Percentiles rank a stretch among this genome's conserved stretches.
phyloP scores from a whole-genome alignment of 2,329 filamentous ascomycete species.

The Thielaviopsis punctulata region DNA sequence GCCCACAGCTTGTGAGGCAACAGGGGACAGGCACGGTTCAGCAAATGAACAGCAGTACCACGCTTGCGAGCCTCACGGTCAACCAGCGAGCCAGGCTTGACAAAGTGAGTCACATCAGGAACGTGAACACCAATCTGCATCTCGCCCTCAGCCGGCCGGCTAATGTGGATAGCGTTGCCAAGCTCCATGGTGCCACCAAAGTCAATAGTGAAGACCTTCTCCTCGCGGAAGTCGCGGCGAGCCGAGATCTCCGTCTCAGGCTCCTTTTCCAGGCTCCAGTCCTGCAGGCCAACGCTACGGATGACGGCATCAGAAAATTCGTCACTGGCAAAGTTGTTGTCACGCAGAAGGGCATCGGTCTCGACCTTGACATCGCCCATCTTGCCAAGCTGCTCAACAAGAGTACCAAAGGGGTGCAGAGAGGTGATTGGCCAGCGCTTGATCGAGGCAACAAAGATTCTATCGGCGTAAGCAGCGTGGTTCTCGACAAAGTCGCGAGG shows the following conservation, averaged over 20 bases:
- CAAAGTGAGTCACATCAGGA: conserved; percentile 87
- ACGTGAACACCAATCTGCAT: conserved; percentile 93
- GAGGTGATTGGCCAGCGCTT: conserved; percentile 99
- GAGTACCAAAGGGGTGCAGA: conserved; percentile 93
- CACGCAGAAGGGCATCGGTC: conserved; percentile 86
- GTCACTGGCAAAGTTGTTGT: conserved; percentile 97
- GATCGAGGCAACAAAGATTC: conserved; percentile 97
- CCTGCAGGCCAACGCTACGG: conserved; percentile 78
- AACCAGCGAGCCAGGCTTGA: conserved; percentile 87
- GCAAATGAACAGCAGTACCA: conserved; percentile 84
- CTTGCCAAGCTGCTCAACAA: conserved; percentile 89
- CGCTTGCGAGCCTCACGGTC: conserved; percentile 97
- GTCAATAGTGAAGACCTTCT: conserved; percentile 83
- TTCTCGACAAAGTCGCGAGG: conserved; percentile 97
- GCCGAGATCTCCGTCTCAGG: conserved; percentile 54
- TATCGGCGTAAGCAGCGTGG: conserved; percentile 91
- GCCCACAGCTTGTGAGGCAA: conserved; percentile 71
- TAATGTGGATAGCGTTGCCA: conserved; percentile 85
- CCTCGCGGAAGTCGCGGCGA: conserved; percentile 78
- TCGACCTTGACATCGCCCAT: conserved; percentile 97
- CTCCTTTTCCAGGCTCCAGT: conserved; percentile 78
- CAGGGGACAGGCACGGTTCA: conserved; percentile 77
- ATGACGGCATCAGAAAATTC: conserved; percentile 95
- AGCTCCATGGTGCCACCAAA: conserved; percentile 76
- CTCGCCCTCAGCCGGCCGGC: conserved; percentile 63